phyloP scores from a whole-genome alignment of 164 flowering plant genomes.

The Litsea cubeba region DNA sequence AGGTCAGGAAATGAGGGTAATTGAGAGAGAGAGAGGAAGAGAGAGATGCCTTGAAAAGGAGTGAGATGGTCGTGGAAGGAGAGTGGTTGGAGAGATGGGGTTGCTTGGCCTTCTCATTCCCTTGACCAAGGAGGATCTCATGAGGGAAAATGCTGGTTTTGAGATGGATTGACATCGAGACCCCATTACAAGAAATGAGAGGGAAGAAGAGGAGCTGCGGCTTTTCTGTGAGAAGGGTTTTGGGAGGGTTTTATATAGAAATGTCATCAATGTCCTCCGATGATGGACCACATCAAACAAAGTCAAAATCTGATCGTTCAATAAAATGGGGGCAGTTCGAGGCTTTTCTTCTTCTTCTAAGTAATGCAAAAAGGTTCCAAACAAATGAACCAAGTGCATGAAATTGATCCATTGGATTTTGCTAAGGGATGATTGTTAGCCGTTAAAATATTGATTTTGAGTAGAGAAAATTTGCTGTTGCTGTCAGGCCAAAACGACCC shows the following conservation, averaged over 20 bases:
- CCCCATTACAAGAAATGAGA: slow-evolving; percentile 35
- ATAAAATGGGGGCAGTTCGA: too few relatives aligned
- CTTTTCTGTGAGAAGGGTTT: background rate
- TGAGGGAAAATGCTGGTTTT: slow-evolving; percentile 39
- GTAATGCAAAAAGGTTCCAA: too few relatives aligned
- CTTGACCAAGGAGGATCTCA: slow-evolving; percentile 36
- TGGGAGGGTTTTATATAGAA: background rate
- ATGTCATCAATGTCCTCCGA: too few relatives aligned
- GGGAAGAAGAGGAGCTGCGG: background rate
- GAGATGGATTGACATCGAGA: slow-evolving; percentile 67
- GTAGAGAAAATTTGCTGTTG: too few relatives aligned
- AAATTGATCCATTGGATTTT: too few relatives aligned
- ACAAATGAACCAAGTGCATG: too few relatives aligned
- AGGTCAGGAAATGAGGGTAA: background rate
- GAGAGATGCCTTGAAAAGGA: slow-evolving; percentile 37
- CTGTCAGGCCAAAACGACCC: too few relatives aligned
- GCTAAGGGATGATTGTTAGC: too few relatives aligned
- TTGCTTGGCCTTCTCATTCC: slow-evolving; percentile 33
- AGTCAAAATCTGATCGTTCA: too few relatives aligned
- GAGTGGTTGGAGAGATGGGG: slow-evolving; percentile 23
- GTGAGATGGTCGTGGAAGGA: slow-evolving; percentile 29
- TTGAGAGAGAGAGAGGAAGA: background rate
- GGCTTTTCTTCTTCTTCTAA: too few relatives aligned
- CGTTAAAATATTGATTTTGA: too few relatives aligned
- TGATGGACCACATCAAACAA: too few relatives aligned